Conservation (phyloP, 78 protist genomes). For the Guillardia theta region DNA sequence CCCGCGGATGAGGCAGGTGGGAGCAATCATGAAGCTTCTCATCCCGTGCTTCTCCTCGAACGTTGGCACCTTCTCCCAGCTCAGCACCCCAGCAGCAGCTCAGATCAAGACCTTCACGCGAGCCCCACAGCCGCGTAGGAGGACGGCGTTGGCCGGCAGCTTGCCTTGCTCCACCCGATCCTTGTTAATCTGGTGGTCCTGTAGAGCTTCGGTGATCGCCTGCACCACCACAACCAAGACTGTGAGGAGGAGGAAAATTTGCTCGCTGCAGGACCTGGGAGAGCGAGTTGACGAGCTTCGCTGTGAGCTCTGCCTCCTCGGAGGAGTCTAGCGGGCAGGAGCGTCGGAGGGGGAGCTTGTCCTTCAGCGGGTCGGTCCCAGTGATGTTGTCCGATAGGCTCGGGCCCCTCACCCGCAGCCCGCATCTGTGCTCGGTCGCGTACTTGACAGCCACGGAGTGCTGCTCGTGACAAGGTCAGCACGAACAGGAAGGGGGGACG, state of each 20-base stretch:
- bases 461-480: too few species aligned
- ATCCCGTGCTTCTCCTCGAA: slow-evolving; percentile 57
- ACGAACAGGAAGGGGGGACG: not conserved
- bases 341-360: not conserved
- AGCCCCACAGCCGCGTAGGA: slow-evolving; percentile 84
- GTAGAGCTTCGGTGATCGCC: not conserved
- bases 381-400: slow-evolving; percentile 51
- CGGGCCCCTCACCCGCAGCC: slow-evolving; percentile 83
- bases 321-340: slow-evolving; percentile 31
- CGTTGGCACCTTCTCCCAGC: not conserved
- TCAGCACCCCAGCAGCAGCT: too few species aligned
- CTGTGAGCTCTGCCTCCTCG: not conserved
- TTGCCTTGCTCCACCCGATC: slow-evolving; percentile 56
- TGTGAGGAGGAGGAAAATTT: too few species aligned
- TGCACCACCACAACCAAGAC: too few species aligned
- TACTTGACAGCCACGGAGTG: slow-evolving; percentile 49
- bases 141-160: slow-evolving; percentile 71
- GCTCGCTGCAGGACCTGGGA: not conserved
- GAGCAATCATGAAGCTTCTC: slow-evolving; percentile 81
- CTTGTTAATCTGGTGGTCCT: slow-evolving; percentile 69
- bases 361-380: slow-evolving; percentile 86
- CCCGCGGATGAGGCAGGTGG: slow-evolving; percentile 85
- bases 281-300: not conserved
- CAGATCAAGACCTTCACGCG: slow-evolving; percentile 62
- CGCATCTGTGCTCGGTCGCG: slow-evolving; percentile 87